A percentile compares a stretch with the other conserved stretches of the same genome.
phyloP scores from a whole-genome alignment of 129 eudicot species.

The Calendula officinalis region DNA sequence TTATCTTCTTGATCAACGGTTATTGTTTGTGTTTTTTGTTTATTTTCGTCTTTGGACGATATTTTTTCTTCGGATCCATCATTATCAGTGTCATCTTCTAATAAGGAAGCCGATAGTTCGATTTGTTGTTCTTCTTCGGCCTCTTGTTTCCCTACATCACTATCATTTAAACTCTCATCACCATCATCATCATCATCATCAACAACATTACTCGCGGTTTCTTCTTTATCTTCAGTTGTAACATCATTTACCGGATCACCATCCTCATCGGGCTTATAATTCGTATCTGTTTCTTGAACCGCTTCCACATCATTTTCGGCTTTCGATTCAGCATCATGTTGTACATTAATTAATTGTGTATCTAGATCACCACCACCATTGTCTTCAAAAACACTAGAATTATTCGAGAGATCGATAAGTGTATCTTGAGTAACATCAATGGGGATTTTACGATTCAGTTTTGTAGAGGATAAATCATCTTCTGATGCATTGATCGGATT shows the following conservation, averaged over 20 bases:
- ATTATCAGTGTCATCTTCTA: conserved; percentile 34
- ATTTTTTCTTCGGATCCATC: conserved; percentile 24
- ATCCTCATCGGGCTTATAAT: conserved; percentile 22
- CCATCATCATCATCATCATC: conserved; percentile 27
- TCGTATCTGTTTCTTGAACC: conserved; percentile 8
- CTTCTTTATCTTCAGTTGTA: conserved; percentile 1
- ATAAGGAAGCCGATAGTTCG: conserved; percentile 11
- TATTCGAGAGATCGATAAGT: conserved; percentile 1
- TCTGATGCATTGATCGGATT: conserved; percentile 9
- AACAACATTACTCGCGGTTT: conserved; percentile 3
- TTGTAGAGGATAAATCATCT: conserved; percentile 5
- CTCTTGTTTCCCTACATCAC: conserved; percentile 31
- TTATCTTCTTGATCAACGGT: conserved; percentile 35
- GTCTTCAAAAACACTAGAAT: conserved; percentile 28
- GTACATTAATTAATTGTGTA: conserved; percentile 30
- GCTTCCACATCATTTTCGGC: background rate
- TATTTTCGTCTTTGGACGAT: conserved; percentile 30
- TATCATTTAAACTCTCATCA: conserved; percentile 29
- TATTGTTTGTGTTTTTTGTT: conserved; percentile 29
- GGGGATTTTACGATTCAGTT: conserved; percentile 29
- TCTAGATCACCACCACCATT: conserved; percentile 44
- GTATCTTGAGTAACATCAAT: conserved; percentile 9
- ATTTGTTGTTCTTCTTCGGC: conserved; percentile 29
- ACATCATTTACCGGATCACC: background rate
- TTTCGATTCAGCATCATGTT: conserved; percentile 26